Evolutionary conservation across 2,329 filamentous ascomycete species (phyloP).

Genomic region (Westerdykella sp.): DNA sequence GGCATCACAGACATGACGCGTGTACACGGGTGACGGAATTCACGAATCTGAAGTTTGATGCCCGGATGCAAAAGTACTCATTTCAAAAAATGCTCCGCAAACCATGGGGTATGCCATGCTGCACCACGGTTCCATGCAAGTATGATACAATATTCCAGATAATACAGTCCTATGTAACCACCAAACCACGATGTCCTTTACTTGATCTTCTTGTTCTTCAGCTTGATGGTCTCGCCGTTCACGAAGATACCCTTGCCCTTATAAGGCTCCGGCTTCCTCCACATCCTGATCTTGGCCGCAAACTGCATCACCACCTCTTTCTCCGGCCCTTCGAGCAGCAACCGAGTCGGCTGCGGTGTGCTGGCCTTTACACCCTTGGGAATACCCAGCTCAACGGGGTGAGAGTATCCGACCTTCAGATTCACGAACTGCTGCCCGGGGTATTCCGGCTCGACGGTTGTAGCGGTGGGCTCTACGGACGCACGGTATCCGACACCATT

Average conservation of each 20-base stretch:
- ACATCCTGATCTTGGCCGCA: conserved; percentile 78
- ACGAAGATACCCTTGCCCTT: conserved; percentile 99
- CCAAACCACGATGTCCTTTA: conserved; percentile 14
- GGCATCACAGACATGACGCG: too few species aligned
- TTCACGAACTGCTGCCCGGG: conserved; percentile 83
- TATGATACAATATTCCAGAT: conserved; percentile 6
- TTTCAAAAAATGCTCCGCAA: not conserved
- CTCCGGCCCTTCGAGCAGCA: conserved; percentile 81
- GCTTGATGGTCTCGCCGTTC: conserved; percentile 92
- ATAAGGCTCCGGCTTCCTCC: conserved; percentile 92
- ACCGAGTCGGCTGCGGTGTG: conserved; percentile 82
- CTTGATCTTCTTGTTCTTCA: conserved; percentile 80
- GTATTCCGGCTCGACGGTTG: conserved; percentile 60
- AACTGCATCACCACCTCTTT: conserved; percentile 86
- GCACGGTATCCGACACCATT: conserved; percentile 96
- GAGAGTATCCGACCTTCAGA: conserved; percentile 92
- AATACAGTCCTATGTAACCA: conserved; percentile 11
- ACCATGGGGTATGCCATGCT: not conserved
- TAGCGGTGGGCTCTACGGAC: conserved; percentile 69
- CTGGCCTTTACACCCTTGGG: conserved; percentile 78
- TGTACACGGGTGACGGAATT: not conserved
- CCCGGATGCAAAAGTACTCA: not conserved
- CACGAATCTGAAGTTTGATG: not conserved
- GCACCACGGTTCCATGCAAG: not conserved
- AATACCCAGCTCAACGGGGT: conserved; percentile 84